Percentiles rank a stretch among this genome's conserved stretches.
Conservation (phyloP, 1,284 basidiomycete species). For the Gomphus sp. region DNA sequence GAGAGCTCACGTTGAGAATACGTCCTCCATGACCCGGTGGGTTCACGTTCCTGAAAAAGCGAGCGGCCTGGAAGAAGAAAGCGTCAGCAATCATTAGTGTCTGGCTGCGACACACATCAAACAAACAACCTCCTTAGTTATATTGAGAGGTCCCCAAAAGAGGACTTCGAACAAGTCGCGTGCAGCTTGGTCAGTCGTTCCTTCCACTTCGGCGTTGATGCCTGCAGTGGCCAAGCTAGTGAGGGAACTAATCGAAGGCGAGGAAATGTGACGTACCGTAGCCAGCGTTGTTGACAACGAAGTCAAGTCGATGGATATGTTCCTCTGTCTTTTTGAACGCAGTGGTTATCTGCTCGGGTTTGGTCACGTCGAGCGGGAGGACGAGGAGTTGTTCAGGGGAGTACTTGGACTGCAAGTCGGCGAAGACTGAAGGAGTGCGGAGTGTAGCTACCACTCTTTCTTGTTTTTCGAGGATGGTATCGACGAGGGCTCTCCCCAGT, state of each 20-base stretch:
- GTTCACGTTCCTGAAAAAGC: conserved; percentile 21
- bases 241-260: too few relatives aligned
- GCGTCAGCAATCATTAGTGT: not conserved
- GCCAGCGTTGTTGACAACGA: conserved; percentile 32
- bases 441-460: conserved; percentile 22
- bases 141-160: conserved; percentile 26
- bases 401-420: conserved; percentile 13
- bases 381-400: conserved; percentile 18
- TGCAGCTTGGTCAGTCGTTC: conserved; percentile 22
- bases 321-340: conserved; percentile 23
- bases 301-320: conserved; percentile 29
- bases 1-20: conserved; percentile 26
- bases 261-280: conserved; percentile 16
- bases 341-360: conserved; percentile 18
- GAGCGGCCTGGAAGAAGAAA: conserved; percentile 14
- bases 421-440: conserved; percentile 15
- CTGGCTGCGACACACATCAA: not conserved
- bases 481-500: conserved; percentile 23
- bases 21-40: conserved; percentile 21
- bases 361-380: conserved; percentile 25
- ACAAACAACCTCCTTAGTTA: conserved; percentile 16
- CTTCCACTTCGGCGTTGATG: conserved; percentile 22
- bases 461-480: conserved; percentile 21
- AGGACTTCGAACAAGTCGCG: conserved; percentile 22
- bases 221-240: too few relatives aligned